These are phyloP conservation scores for Pontederia crassipes DNA, from an alignment of 176 grass and related monocot genomes.

Conservation along the genomic window DNA sequence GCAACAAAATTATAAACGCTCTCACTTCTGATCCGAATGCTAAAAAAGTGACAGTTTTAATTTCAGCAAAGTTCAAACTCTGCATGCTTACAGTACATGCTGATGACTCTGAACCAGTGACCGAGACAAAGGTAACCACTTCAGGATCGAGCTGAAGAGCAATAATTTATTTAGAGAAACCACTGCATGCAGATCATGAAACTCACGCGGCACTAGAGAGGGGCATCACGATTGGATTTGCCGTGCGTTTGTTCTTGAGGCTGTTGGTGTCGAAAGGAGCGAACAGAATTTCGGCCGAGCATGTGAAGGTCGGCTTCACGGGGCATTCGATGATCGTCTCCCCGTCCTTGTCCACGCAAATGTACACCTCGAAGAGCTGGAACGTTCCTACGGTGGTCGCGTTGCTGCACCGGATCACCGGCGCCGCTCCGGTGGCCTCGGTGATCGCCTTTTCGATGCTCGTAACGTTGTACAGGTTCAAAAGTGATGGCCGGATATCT, in stretches of 20 bases:
- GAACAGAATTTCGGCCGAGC: slow-evolving; percentile 21
- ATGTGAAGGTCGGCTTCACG: slow-evolving; percentile 7
- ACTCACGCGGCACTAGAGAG: background rate
- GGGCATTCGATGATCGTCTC: slow-evolving; percentile 34
- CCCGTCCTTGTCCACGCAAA: slow-evolving; percentile 29
- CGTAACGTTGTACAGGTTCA: slow-evolving; percentile 13
- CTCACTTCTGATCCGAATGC: too few species aligned
- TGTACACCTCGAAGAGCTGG: slow-evolving; percentile 31
- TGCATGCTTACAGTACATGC: too few species aligned
- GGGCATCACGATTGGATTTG: background rate
- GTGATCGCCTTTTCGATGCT: slow-evolving; percentile 20
- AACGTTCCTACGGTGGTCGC: slow-evolving; percentile 11
- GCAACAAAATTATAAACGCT: too few species aligned
- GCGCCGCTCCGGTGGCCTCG: background rate
- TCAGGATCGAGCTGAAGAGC: too few species aligned
- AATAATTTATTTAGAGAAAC: too few species aligned
- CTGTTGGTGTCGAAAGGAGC: slow-evolving; percentile 15
- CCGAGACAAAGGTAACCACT: too few species aligned
- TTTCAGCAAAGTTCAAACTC: too few species aligned
- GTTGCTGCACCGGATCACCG: background rate
- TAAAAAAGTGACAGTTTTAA: too few species aligned
- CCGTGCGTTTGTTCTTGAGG: background rate
- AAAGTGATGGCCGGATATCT: slow-evolving; percentile 25
- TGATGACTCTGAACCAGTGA: too few species aligned
- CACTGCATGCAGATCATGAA: too few species aligned